phyloP scores from a whole-genome alignment of 352 stramenopile genomes.

The Pythium aristosporum region DNA sequence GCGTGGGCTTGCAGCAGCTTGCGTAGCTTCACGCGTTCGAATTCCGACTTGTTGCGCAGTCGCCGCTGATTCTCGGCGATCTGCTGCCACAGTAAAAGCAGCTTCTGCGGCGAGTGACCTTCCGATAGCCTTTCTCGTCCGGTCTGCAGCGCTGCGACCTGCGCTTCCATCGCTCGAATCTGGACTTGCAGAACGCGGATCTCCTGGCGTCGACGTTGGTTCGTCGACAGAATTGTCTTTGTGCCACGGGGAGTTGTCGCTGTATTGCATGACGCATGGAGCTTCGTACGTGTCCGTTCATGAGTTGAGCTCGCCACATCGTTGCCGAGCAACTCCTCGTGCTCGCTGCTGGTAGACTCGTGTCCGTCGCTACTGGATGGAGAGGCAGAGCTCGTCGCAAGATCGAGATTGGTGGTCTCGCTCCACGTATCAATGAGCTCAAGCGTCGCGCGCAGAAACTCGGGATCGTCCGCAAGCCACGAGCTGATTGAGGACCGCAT shows the following conservation, averaged over 20 bases:
- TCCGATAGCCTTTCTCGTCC: not conserved
- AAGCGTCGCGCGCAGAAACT: conserved; percentile 6
- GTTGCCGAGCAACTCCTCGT: not conserved
- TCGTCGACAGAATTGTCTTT: not conserved
- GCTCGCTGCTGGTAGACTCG: not conserved
- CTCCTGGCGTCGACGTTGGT: not conserved
- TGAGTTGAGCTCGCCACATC: not conserved
- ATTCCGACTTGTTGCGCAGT: conserved; percentile 24
- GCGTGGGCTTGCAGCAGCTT: conserved; percentile 29
- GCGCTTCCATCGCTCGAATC: conserved; percentile 1
- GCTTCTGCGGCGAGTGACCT: not conserved
- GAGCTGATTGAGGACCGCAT: not conserved
- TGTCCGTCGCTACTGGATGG: not conserved
- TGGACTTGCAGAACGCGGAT: not conserved
- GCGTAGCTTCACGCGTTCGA: conserved; percentile 27
- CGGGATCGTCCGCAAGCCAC: conserved; percentile 1
- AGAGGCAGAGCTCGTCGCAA: not conserved
- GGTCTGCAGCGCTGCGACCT: not conserved
- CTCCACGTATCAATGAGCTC: not conserved
- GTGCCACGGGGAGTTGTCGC: not conserved
- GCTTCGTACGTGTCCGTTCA: no score
- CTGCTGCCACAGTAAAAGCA: conserved; percentile 6
- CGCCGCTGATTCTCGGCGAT: conserved; percentile 10
- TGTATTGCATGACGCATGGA: no score
- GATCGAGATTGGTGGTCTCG: not conserved